Evolutionary conservation across 257 asterid species (phyloP).

Genomic region (Linaria vulgaris): DNA sequence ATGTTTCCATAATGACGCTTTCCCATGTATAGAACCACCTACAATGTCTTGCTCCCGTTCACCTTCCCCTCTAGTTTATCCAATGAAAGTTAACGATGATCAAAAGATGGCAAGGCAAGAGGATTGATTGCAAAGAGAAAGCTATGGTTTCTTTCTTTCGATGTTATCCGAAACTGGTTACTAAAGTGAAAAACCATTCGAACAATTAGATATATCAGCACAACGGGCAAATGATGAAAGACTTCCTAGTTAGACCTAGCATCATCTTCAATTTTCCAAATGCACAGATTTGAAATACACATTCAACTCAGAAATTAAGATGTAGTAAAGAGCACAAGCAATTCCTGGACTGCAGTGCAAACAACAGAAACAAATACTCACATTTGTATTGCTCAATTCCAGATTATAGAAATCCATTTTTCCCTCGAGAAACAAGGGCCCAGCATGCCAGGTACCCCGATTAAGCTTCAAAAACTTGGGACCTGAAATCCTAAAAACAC

Average conservation of each 20-base stretch:
- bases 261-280: not conserved
- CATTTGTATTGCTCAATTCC: constrained; percentile 81
- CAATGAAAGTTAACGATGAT: too few species aligned
- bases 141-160: too few species aligned
- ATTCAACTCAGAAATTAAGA: not conserved
- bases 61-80: too few species aligned
- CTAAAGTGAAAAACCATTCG: not conserved
- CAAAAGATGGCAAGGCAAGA: too few species aligned
- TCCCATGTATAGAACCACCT: too few species aligned
- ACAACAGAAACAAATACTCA: constrained; percentile 32
- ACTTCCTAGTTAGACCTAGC: not conserved
- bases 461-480: constrained; percentile 77
- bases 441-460: constrained; percentile 93
- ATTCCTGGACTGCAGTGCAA: not conserved
- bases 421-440: constrained; percentile 65
- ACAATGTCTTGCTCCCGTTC: too few species aligned
- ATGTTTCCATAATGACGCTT: too few species aligned
- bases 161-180: not conserved
- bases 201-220: not conserved
- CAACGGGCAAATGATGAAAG: not conserved
- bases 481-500: constrained; percentile 74
- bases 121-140: too few species aligned
- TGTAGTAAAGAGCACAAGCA: not conserved
- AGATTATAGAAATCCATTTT: constrained; percentile 85
- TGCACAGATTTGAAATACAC: not conserved